phyloP scores from a whole-genome alignment of 2,329 filamentous ascomycete genomes.

The Ambrosiella cleistominuta region DNA sequence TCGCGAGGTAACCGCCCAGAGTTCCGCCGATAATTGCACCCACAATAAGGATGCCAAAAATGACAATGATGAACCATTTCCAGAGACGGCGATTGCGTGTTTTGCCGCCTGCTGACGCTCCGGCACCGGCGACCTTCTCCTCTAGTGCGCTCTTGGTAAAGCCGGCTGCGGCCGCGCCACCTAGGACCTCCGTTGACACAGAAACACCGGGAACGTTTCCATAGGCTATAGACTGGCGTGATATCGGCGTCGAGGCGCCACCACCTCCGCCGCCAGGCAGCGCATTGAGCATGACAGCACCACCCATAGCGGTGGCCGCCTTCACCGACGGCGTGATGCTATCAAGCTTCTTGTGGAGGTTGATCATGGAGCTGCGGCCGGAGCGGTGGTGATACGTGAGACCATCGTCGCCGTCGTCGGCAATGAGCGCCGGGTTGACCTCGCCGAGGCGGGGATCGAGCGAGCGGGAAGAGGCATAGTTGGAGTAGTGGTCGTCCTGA shows the following conservation, averaged over 20 bases:
- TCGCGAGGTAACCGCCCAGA: constrained; percentile 53
- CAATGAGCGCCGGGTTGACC: constrained; percentile 63
- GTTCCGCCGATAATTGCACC: constrained; percentile 58
- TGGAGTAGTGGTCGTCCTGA: constrained; percentile 9
- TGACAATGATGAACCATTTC: constrained; percentile 49
- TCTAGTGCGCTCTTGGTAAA: constrained; percentile 25
- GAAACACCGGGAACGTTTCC: not conserved
- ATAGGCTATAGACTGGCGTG: constrained; percentile 5
- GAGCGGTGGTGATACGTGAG: constrained; percentile 34
- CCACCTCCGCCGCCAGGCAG: constrained; percentile 1
- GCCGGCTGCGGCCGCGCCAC: constrained; percentile 2
- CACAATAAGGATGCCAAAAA: constrained; percentile 47
- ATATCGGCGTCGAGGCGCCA: not conserved
- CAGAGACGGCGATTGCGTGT: constrained; percentile 45
- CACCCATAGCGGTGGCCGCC: constrained; percentile 26
- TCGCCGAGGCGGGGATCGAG: constrained; percentile 35
- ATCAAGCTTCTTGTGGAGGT: constrained; percentile 24
- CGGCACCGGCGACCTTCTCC: constrained; percentile 17
- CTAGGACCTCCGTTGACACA: not conserved
- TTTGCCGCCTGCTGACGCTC: constrained; percentile 26
- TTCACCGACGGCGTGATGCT: constrained; percentile 24
- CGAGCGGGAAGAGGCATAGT: constrained; percentile 16
- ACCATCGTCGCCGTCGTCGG: constrained; percentile 78
- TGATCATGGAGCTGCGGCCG: constrained; percentile 42
- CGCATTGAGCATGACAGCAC: constrained; percentile 17